Evolutionary conservation across 129 eudicot genomes (phyloP).

Genomic region (Rutidosis leptorrhynchoides): DNA sequence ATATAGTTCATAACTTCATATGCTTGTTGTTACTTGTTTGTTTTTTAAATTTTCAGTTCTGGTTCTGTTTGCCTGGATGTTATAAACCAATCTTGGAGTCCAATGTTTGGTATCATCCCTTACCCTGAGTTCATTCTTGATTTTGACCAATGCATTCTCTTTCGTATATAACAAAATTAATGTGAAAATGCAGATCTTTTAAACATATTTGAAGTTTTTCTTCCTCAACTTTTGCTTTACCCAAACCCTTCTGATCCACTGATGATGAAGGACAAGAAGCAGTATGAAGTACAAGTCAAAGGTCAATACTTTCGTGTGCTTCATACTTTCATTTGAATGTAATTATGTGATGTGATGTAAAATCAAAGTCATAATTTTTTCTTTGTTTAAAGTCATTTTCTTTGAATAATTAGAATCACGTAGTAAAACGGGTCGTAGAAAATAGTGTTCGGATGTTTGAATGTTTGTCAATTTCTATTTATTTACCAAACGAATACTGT

Average conservation of each 20-base stretch:
- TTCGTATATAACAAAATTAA: background rate
- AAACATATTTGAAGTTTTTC: conserved; percentile 63
- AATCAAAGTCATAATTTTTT: too few relatives aligned
- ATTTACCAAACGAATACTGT: background rate
- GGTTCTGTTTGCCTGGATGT: conserved; percentile 67
- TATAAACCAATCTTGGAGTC: conserved; percentile 68
- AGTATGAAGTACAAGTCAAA: conserved; percentile 55
- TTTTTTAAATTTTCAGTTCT: conserved; percentile 34
- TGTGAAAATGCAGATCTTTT: conserved; percentile 46
- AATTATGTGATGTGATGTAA: background rate
- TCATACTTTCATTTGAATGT: background rate
- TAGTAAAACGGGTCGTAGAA: background rate
- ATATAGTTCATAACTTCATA: too few relatives aligned
- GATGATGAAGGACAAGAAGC: conserved; percentile 55
- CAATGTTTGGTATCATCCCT: conserved; percentile 57
- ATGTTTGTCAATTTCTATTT: background rate
- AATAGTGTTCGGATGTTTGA: background rate
- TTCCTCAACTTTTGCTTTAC: conserved; percentile 67
- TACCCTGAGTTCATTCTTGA: background rate
- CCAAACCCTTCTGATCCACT: conserved; percentile 62
- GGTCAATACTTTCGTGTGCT: conserved; percentile 26
- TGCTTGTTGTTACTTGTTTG: background rate
- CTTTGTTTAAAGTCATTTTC: too few relatives aligned
- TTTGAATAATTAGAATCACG: too few relatives aligned
- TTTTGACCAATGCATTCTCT: background rate